Base-by-base conservation (phyloP, 768 basidiomycete genomes). In the Austroboletus eburneus region DNA sequence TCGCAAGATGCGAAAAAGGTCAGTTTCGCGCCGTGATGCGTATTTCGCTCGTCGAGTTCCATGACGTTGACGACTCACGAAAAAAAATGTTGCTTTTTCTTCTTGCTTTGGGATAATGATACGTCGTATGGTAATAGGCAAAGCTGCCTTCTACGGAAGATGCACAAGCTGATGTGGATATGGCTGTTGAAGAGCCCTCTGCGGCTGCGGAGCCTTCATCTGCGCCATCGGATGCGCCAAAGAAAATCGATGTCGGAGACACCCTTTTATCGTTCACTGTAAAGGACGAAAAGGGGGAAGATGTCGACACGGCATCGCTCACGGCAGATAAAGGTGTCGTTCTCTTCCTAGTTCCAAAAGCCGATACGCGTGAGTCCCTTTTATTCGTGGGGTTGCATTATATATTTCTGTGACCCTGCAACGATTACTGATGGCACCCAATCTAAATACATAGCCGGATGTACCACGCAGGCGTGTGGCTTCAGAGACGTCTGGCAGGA, bases 381-480 rank as follows among this genome's bases (percentile, higher is more conserved):
- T 4, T 37, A 5, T 18, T n/a, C n/a, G n/a, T n/a, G n/a, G n/a
- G n/a, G n/a, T n/a, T n/a, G n/a, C n/a, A n/a, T n/a, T n/a, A n/a
- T n/a, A n/a, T n/a, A n/a, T n/a, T n/a, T n/a, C n/a, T n/a, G n/a
- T n/a, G n/a, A n/a, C n/a, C n/a, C n/a, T n/a, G n/a, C n/a, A n/a
- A n/a, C n/a, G n/a, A n/a, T n/a, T n/a, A 14, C 52, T 48, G 46
- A 48, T 46, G 48, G 16, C 9, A 35, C 33, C 29, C 3, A 22
- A 23, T 33, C 18, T 23, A 22, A 45, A 51, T 13, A 32, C 17
- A 9, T 50, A 89, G 87, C 87, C 43, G 92, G 94, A 25, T 96
- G 94, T 70, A 97, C 92, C 3, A 84, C 70, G 29, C 93, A 97
- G 64, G 93, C 94, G 0, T 97, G 94, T 62, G 87, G 84, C 4